A percentile compares a stretch with the other conserved stretches of the same genome.
Evolutionary conservation across 495 filamentous ascomycete species (phyloP).

Genomic region (Trichoderma erinaceum): DNA sequence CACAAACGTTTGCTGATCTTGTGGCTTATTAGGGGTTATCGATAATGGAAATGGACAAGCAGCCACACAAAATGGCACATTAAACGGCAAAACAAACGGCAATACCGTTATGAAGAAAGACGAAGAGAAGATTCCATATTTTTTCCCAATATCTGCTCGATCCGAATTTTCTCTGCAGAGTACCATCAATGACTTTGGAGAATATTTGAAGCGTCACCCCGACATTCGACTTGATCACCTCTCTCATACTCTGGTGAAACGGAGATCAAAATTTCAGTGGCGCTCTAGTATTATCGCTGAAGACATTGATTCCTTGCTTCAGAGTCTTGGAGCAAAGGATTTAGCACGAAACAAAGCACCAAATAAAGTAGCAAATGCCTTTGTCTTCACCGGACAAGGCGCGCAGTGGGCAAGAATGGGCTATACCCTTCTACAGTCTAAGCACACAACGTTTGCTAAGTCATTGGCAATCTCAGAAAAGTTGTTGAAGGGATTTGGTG

Average conservation of each 20-base stretch:
- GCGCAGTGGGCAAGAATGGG: slow-evolving; percentile 56
- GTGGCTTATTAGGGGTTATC: not conserved
- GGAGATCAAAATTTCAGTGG: slow-evolving; percentile 28
- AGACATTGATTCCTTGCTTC: slow-evolving; percentile 18
- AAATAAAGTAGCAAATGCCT: slow-evolving; percentile 33
- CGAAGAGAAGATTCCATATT: not conserved
- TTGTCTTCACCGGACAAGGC: slow-evolving; percentile 45
- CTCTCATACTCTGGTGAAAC: slow-evolving; percentile 25
- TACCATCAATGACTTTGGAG: not conserved
- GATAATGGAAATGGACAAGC: not conserved
- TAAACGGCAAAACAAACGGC: not conserved
- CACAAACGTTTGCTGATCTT: not conserved
- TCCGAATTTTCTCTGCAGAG: not conserved
- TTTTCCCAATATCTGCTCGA: not conserved
- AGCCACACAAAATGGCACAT: too few relatives aligned
- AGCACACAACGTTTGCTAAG: slow-evolving; percentile 35
- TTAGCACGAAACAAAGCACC: not conserved
- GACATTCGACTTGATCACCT: slow-evolving; percentile 18
- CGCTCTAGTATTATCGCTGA: slow-evolving; percentile 15
- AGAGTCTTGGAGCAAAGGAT: slow-evolving; percentile 14
- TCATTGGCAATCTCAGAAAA: slow-evolving; percentile 36
- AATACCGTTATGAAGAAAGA: not conserved
- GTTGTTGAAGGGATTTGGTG: slow-evolving; percentile 31
- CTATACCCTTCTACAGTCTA: slow-evolving; percentile 38
- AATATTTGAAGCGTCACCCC: not conserved